Base-by-base conservation (phyloP, 106 monocot species). In the Allium sativum region DNA sequence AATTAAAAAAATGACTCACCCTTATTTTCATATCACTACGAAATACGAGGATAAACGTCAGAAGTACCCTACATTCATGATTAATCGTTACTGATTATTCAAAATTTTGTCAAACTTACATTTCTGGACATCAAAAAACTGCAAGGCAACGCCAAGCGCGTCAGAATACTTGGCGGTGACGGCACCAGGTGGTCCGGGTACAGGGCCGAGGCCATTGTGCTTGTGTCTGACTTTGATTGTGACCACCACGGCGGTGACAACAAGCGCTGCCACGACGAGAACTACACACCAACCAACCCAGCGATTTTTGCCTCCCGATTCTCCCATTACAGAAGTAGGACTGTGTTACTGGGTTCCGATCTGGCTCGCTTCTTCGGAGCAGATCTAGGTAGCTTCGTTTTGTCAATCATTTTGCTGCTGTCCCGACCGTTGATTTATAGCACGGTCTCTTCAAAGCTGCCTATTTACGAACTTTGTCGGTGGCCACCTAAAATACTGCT, bases 71-170 rank as follows among this genome's bases (percentile, higher is more conserved):
- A 31, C 31, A 31, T 31, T 31, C 4, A 31, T 31, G 31, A 31
- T 31, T 31, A 31, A 31, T 31, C 31, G 31, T 31, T 31, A 31
- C 31, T 31, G 31, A 31, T 31, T 3, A 31, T 31, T 31, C 31
- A 31, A 31, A 31, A 31, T 31, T 31, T 31, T 31, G 12, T 15
- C 5, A 7, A 21, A 60, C n/a, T 14, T 58, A 99, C 98, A 62
- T 83, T 88, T 92, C 53, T 99, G 98, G 1, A 99, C 82, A 72
- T 99, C 80, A 59, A 99, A 99, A 82, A 99, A 99, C 69, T 99
- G 92, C 59, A 99, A 61, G 42, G 98, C 88, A 0, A 85, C 79
- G 47, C 77, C 70, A 46, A 99, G 92, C 4, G 98, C 98, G 40
- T 81, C 72, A 58, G 80, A 63, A 51, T 99, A 92, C 67, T 99